Evolutionary conservation across 768 basidiomycete genomes (phyloP).

Genomic region (Mycena capillaripes): DNA sequence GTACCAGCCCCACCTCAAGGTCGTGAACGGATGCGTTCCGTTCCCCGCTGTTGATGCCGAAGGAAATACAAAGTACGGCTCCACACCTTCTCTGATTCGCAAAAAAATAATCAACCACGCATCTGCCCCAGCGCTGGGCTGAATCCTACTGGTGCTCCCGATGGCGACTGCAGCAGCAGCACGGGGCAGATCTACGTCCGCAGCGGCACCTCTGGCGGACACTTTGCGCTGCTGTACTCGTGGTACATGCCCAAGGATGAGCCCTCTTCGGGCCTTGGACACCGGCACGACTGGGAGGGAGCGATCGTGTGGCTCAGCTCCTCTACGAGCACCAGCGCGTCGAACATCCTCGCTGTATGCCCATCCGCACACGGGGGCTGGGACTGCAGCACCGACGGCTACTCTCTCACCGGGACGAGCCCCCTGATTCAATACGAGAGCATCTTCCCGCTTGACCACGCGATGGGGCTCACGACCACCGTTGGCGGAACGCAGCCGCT

Average conservation of each 20-base stretch:
- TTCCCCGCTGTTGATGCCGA: slow-evolving; percentile 23
- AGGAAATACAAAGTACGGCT: slow-evolving; percentile 13
- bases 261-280: not conserved
- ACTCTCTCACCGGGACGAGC: slow-evolving; percentile 12
- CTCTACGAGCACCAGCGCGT: slow-evolving; percentile 7
- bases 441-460: slow-evolving; percentile 17
- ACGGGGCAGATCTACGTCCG: slow-evolving; percentile 24
- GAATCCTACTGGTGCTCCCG: slow-evolving; percentile 7
- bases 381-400: slow-evolving; percentile 24
- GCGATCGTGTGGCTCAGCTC: slow-evolving; percentile 15
- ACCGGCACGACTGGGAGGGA: slow-evolving; percentile 26
- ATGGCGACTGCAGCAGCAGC: slow-evolving; percentile 23
- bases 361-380: slow-evolving; percentile 21
- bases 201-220: slow-evolving; percentile 14
- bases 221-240: slow-evolving; percentile 6
- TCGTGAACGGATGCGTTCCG: slow-evolving; percentile 22
- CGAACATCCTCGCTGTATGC: slow-evolving; percentile 29
- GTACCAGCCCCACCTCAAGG: slow-evolving; percentile 15
- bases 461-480: slow-evolving; percentile 20
- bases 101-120: not conserved
- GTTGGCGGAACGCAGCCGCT: slow-evolving; percentile 24
- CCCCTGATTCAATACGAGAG: slow-evolving; percentile 21
- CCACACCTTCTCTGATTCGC: no score
- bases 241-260: slow-evolving; percentile 30
- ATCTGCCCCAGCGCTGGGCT: slow-evolving; percentile 4